These are phyloP conservation scores for Pichia sp. DNA, from an alignment of 1,139 yeast genomes.

Conservation along the genomic window DNA sequence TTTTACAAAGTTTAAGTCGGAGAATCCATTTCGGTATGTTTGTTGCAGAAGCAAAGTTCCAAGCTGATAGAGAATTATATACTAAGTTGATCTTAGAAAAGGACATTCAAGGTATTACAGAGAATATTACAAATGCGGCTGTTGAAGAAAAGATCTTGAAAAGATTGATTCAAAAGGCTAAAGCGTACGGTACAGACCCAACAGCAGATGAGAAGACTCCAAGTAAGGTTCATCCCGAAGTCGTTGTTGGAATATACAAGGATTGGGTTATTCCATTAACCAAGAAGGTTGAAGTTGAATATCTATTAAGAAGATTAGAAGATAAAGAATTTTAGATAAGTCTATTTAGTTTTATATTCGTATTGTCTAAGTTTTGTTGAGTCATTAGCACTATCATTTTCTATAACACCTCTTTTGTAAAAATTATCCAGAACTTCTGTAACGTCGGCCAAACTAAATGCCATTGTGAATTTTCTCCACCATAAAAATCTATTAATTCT, in stretches of 20 bases:
- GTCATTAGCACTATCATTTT: conserved; percentile 4
- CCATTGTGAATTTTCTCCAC: conserved; percentile 46
- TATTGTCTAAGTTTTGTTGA: conserved; percentile 9
- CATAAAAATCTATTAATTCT: conserved; percentile 59
- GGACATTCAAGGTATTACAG: conserved; percentile 74
- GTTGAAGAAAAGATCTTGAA: conserved; percentile 85
- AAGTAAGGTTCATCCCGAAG: conserved; percentile 78
- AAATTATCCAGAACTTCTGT: conserved; percentile 23
- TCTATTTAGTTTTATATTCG: not conserved
- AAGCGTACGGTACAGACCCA: conserved; percentile 88
- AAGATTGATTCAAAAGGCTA: conserved; percentile 76
- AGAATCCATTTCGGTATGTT: conserved; percentile 96
- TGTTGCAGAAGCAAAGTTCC: conserved; percentile 94
- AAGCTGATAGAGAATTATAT: conserved; percentile 61
- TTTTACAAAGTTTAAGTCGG: conserved; percentile 86
- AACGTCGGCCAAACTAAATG: conserved; percentile 27
- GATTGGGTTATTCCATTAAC: conserved; percentile 92
- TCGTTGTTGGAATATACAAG: conserved; percentile 78
- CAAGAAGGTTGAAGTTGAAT: conserved; percentile 92
- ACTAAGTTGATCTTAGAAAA: conserved; percentile 59
- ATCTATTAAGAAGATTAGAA: conserved; percentile 78
- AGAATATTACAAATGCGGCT: conserved; percentile 78
- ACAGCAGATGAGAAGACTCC: conserved; percentile 66
- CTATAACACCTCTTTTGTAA: conserved; percentile 18
- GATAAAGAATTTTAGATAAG: conserved; percentile 38